A percentile compares a stretch with the other conserved stretches of the same genome.
These are phyloP conservation scores for Halophytophthora batemanensis DNA, from an alignment of 352 stramenopile genomes.

Conservation along the genomic window DNA sequence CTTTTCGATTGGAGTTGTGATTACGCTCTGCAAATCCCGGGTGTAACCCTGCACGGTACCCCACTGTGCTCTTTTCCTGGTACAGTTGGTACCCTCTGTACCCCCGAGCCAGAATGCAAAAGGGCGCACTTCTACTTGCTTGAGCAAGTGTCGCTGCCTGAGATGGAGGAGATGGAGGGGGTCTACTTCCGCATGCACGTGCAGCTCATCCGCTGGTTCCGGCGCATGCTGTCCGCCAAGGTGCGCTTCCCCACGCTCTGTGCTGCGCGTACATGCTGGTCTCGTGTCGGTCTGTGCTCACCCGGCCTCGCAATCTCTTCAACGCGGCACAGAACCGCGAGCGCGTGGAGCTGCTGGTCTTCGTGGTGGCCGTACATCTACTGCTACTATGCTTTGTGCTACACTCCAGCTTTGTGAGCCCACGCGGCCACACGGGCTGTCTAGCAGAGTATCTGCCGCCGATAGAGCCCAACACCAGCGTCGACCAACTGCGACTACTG, in stretches of 20 bases:
- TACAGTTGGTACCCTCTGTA: too few species aligned
- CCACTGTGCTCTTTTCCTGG: too few species aligned
- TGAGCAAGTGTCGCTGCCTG: neutral
- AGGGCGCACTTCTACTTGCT: neutral
- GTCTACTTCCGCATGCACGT: constrained; percentile 79
- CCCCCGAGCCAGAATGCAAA: too few species aligned
- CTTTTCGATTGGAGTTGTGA: too few species aligned
- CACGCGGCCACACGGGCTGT: constrained; percentile 25
- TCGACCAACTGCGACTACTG: constrained; percentile 27
- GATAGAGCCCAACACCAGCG: constrained; percentile 2
- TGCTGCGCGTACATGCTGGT: constrained; percentile 3
- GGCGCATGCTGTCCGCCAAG: constrained; percentile 38
- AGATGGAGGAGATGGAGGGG: constrained; percentile 60
- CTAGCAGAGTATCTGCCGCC: constrained; percentile 28
- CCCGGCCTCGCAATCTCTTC: neutral
- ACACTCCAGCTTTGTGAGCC: constrained; percentile 53
- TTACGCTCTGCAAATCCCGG: too few species aligned
- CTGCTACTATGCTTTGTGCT: constrained; percentile 47
- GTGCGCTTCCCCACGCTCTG: constrained; percentile 16
- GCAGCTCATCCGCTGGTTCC: constrained; percentile 45
- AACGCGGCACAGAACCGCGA: constrained; percentile 36
- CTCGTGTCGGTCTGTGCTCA: constrained; percentile 2
- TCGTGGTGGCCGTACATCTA: constrained; percentile 51
- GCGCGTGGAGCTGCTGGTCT: constrained; percentile 54
- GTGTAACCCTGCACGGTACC: too few species aligned